Evolutionary conservation across 495 filamentous ascomycete genomes (phyloP).

Genomic region (Physcia stellaris): DNA sequence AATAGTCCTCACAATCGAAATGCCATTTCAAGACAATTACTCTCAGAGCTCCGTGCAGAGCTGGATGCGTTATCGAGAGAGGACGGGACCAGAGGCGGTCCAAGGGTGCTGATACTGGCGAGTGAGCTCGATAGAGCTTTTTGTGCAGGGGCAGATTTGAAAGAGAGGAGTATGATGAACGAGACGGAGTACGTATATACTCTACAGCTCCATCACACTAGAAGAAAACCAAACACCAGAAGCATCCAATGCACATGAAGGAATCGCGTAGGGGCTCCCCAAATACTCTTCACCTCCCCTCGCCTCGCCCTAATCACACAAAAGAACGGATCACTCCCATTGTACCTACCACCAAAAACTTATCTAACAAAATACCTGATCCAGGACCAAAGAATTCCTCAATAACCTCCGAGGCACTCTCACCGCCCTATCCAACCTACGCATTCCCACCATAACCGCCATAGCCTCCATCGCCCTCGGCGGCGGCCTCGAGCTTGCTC

Average conservation of each 20-base stretch:
- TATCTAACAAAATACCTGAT: too few relatives aligned
- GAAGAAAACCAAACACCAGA: too few relatives aligned
- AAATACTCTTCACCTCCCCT: neutral
- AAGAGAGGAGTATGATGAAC: slow-evolving; percentile 66
- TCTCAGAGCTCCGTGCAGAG: slow-evolving; percentile 47
- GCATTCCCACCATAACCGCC: slow-evolving; percentile 79
- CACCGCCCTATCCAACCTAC: slow-evolving; percentile 48
- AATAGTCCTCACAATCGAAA: slow-evolving; percentile 77
- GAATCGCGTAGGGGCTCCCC: too few relatives aligned
- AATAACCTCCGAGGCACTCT: slow-evolving; percentile 58
- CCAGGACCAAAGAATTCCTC: slow-evolving; percentile 65
- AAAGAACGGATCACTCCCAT: too few relatives aligned
- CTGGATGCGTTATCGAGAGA: slow-evolving; percentile 20
- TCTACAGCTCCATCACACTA: too few relatives aligned
- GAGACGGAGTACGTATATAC: slow-evolving; percentile 48
- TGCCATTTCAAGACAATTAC: slow-evolving; percentile 68
- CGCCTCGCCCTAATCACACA: neutral
- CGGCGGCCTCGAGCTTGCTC: slow-evolving; percentile 81
- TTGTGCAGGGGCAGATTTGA: slow-evolving; percentile 89
- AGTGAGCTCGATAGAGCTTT: slow-evolving; percentile 70
- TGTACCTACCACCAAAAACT: too few relatives aligned
- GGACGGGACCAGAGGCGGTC: slow-evolving; percentile 36
- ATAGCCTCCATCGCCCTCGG: slow-evolving; percentile 72
- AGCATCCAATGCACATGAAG: too few relatives aligned
- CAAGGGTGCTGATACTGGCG: slow-evolving; percentile 64